Evolutionary conservation across 2,329 filamentous ascomycete genomes (phyloP).

Genomic region (Apiospora kogelbergensis): DNA sequence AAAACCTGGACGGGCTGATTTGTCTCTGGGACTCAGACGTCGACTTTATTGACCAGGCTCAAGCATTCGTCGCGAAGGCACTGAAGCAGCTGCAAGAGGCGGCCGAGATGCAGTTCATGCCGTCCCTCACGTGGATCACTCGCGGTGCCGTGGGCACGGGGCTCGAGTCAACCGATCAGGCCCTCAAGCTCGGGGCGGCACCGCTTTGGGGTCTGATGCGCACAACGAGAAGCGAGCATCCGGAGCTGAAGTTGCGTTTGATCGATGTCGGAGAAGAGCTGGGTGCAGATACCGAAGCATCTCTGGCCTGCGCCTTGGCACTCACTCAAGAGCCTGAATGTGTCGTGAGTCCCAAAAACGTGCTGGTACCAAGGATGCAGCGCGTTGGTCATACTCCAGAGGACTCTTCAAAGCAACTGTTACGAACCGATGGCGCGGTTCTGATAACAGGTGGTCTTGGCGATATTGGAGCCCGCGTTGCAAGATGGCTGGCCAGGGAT

Average conservation of each 20-base stretch:
- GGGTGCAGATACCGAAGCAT: not conserved
- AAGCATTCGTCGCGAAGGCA: slow-evolving; percentile 19
- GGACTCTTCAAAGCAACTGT: slow-evolving; percentile 11
- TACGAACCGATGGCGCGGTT: slow-evolving; percentile 26
- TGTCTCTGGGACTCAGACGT: slow-evolving; percentile 24
- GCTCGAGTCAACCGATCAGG: slow-evolving; percentile 17
- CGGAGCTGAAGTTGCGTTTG: slow-evolving; percentile 26
- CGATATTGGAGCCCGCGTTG: slow-evolving; percentile 26
- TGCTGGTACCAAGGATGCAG: slow-evolving; percentile 24
- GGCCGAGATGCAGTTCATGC: slow-evolving; percentile 18
- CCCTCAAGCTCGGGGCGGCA: slow-evolving; percentile 20
- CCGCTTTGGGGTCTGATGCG: slow-evolving; percentile 30
- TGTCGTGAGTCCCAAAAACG: slow-evolving; percentile 18
- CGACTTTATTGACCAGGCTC: slow-evolving; percentile 21
- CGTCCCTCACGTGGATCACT: slow-evolving; percentile 27
- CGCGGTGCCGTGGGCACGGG: slow-evolving; percentile 22
- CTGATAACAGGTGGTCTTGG: slow-evolving; percentile 30
- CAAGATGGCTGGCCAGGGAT: slow-evolving; percentile 23
- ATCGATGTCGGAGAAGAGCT: slow-evolving; percentile 23
- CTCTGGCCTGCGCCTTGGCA: slow-evolving; percentile 17
- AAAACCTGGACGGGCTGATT: slow-evolving; percentile 25
- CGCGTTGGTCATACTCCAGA: slow-evolving; percentile 13
- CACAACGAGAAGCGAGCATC: slow-evolving; percentile 28
- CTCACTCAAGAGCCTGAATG: slow-evolving; percentile 22
- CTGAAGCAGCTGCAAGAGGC: slow-evolving; percentile 25